Conservation (phyloP, 176 grass and related monocot genomes). For the Poa annua region DNA sequence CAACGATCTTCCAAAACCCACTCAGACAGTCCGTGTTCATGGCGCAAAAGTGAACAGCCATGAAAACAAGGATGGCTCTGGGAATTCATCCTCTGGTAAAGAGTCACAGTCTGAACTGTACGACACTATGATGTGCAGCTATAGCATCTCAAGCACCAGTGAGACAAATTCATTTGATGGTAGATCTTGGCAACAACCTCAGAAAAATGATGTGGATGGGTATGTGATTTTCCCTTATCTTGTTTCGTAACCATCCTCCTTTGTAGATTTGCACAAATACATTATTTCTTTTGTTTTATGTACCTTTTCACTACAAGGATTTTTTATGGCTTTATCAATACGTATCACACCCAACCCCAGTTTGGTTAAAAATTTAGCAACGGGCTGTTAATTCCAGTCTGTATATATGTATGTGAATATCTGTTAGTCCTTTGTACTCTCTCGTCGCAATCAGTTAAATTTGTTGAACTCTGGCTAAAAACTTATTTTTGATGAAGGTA, state of each 20-base stretch:
- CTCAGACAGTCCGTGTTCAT: conserved; percentile 42
- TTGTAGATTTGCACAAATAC: not conserved
- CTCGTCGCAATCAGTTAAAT: not conserved
- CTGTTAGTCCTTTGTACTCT: not conserved
- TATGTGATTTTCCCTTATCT: conserved; percentile 33
- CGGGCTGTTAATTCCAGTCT: not conserved
- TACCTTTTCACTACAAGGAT: not conserved
- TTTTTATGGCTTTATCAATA: not conserved
- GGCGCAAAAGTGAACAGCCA: conserved; percentile 20
- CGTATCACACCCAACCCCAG: not conserved
- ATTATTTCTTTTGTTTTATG: not conserved
- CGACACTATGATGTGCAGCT: conserved; percentile 46
- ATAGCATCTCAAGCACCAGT: conserved; percentile 33
- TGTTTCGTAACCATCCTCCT: conserved; percentile 15
- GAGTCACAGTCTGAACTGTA: conserved; percentile 30
- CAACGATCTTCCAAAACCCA: conserved; percentile 83
- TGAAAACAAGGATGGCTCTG: conserved; percentile 41
- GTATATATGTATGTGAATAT: not conserved
- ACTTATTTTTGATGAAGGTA: not conserved
- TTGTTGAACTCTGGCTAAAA: not conserved
- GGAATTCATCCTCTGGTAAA: conserved; percentile 18
- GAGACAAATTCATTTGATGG: conserved; percentile 46
- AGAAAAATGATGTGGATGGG: conserved; percentile 46
- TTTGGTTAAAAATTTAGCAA: conserved; percentile 7
- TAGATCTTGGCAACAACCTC: conserved; percentile 31